Conservation (phyloP, 306 rosid genomes). For the Vigna trinervia region DNA sequence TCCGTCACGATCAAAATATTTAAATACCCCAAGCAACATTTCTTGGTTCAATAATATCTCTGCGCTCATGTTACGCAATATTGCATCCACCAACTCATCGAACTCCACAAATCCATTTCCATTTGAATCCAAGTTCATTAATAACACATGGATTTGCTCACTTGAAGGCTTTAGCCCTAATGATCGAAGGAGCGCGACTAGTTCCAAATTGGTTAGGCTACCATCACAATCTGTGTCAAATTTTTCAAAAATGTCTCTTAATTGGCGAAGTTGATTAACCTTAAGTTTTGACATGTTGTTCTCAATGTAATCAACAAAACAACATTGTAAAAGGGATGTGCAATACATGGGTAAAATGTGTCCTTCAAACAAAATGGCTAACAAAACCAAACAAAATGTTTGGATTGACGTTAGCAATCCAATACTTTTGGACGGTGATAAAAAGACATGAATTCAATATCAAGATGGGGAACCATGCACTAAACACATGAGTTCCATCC, state of each 20-base stretch:
- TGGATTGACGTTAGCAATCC: not conserved
- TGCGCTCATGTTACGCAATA: constrained; percentile 60
- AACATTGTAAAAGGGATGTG: not conserved
- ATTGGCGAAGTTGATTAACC: constrained; percentile 54
- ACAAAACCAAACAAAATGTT: not conserved
- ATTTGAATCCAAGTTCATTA: constrained; percentile 66
- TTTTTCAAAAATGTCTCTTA: constrained; percentile 58
- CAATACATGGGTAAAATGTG: not conserved
- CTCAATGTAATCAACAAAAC: not conserved
- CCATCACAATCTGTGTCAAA: constrained; percentile 82
- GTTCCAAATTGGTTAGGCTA: constrained; percentile 73
- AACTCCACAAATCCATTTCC: constrained; percentile 75
- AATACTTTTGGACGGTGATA: not conserved
- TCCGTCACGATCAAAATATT: constrained; percentile 70
- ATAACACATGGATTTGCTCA: constrained; percentile 59
- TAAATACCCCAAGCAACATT: constrained; percentile 61
- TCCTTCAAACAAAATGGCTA: not conserved
- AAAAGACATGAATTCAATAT: no score
- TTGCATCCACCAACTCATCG: constrained; percentile 65
- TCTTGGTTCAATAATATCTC: constrained; percentile 56
- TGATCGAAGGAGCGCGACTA: constrained; percentile 68
- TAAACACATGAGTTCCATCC: not conserved
- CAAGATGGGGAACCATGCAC: not conserved
- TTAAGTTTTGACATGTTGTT: constrained; percentile 49
- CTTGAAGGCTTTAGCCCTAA: constrained; percentile 70